A percentile compares a stretch with the other conserved stretches of the same genome.
Evolutionary conservation across 306 rosid species (phyloP).

Genomic region (Luffa acutangula): DNA sequence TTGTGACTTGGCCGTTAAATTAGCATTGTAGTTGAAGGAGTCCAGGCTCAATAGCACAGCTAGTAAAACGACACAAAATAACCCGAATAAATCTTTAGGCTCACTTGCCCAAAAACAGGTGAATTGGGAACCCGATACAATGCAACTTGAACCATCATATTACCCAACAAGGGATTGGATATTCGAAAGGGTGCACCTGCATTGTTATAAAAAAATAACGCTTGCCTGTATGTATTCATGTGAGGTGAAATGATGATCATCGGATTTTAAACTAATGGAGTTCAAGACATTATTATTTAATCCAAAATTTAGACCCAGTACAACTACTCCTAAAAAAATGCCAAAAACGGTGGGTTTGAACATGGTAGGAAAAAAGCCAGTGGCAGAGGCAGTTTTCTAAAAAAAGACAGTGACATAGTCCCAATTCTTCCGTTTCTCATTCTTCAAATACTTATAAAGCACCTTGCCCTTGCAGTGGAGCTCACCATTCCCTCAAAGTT

Average conservation of each 20-base stretch:
- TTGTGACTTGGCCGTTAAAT: background rate
- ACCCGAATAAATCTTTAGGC: no score
- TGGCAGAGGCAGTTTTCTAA: background rate
- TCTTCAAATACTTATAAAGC: conserved; percentile 27
- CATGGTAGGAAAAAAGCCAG: background rate
- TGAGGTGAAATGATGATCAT: background rate
- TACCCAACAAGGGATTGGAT: no score
- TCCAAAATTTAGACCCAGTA: background rate
- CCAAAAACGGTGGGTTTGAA: background rate
- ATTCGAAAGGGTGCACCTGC: no score
- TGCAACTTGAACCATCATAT: no score
- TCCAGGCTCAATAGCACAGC: background rate
- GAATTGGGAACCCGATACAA: no score
- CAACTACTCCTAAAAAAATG: background rate
- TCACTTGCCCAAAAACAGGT: no score
- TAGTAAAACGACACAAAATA: no score
- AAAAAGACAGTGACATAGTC: conserved; percentile 12
- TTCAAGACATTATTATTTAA: background rate
- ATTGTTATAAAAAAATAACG: no score
- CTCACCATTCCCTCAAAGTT: conserved; percentile 12
- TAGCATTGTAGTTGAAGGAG: background rate
- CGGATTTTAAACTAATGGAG: background rate
- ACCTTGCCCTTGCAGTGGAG: conserved; percentile 6
- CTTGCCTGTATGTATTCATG: background rate
- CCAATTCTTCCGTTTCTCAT: conserved; percentile 8